Conservation (phyloP, 306 rosid species). For the Canavalia gladiata region DNA sequence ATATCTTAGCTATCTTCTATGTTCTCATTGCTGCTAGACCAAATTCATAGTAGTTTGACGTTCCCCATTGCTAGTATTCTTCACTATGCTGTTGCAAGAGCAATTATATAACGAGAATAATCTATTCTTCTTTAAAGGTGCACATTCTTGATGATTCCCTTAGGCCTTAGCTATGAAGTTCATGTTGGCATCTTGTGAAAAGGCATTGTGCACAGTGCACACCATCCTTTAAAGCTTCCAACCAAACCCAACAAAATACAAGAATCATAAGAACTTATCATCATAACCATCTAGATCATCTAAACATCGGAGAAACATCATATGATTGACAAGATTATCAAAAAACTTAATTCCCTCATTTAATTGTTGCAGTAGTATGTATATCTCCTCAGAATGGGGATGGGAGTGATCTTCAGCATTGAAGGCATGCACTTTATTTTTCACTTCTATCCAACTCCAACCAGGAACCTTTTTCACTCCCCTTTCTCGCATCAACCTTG, state of each 20-base stretch:
- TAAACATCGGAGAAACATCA: background rate
- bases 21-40: background rate
- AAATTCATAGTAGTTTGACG: background rate
- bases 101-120: background rate
- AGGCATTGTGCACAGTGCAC: background rate
- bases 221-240: constrained; percentile 34
- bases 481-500: constrained; percentile 80
- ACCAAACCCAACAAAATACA: constrained; percentile 38
- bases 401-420: constrained; percentile 84
- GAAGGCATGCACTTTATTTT: constrained; percentile 76
- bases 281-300: constrained; percentile 24
- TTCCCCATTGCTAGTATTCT: background rate
- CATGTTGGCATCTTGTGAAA: background rate
- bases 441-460: constrained; percentile 89
- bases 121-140: background rate
- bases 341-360: constrained; percentile 58
- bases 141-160: background rate
- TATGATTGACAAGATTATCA: constrained; percentile 17
- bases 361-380: constrained; percentile 56
- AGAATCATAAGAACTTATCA: constrained; percentile 27
- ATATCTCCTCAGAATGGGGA: constrained; percentile 58
- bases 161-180: background rate
- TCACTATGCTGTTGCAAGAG: background rate
- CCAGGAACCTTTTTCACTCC: constrained; percentile 86
- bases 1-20: background rate